Evolutionary conservation across 371 early-diverging fungal genomes (phyloP).

Genomic region (Smittium culicis): DNA sequence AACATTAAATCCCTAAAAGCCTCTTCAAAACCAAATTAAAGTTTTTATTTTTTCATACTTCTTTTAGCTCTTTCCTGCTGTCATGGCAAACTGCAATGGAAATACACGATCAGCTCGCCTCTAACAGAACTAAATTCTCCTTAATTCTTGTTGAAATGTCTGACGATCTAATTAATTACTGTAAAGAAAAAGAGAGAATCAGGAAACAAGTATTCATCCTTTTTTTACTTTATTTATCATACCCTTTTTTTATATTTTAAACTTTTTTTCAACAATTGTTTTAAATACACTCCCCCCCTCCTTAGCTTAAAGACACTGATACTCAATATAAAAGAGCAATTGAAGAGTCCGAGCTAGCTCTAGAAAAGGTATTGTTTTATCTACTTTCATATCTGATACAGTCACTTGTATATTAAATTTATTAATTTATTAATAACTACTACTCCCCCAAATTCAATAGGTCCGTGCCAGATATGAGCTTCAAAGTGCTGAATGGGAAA

Average conservation of each 20-base stretch:
- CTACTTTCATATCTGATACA: neutral
- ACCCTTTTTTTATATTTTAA: neutral
- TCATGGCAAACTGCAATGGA: conserved; percentile 30
- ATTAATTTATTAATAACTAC: no score
- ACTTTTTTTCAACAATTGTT: neutral
- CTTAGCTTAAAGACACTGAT: conserved; percentile 18
- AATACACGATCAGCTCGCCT: conserved; percentile 28
- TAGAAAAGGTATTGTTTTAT: conserved; percentile 20
- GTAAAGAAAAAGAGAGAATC: conserved; percentile 26
- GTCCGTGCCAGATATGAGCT: conserved; percentile 21
- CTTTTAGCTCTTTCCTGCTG: conserved; percentile 7
- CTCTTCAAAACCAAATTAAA: neutral
- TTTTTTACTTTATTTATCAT: neutral
- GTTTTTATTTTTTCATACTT: neutral
- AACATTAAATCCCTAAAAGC: neutral
- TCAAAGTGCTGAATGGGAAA: conserved; percentile 30
- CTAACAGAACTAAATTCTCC: conserved; percentile 31
- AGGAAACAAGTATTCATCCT: conserved; percentile 7
- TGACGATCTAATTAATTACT: conserved; percentile 26
- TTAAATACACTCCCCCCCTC: neutral
- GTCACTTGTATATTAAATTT: neutral
- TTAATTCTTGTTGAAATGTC: conserved; percentile 28
- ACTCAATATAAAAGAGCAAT: conserved; percentile 25
- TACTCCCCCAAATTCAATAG: no score
- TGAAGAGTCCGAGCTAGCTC: conserved; percentile 20